Evolutionary conservation across 331 rosid species (phyloP).

Genomic region (Arachis monticola): DNA sequence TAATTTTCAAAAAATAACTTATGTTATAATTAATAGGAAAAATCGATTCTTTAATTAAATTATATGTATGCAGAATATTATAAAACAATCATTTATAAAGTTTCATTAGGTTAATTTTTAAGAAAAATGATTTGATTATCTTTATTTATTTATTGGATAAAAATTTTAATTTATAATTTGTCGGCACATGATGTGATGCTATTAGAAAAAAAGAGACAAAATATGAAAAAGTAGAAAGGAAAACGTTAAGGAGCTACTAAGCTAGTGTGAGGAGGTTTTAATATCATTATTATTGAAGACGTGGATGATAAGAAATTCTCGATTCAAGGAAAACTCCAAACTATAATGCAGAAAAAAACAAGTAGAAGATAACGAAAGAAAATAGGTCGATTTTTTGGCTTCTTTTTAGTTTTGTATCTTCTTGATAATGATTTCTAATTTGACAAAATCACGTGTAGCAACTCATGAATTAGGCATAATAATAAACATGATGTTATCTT

Average conservation of each 20-base stretch:
- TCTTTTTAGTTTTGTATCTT: conserved; percentile 8
- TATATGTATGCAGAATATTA: too few relatives aligned
- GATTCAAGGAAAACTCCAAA: conserved; percentile 27
- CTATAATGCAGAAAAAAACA: conserved; percentile 15
- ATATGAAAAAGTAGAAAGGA: not conserved
- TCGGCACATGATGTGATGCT: not conserved
- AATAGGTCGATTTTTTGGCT: not conserved
- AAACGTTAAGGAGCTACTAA: not conserved
- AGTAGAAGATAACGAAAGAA: not conserved
- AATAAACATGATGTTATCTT: not conserved
- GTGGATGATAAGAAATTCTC: conserved; percentile 11
- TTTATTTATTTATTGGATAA: not conserved
- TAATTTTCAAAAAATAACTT: too few relatives aligned
- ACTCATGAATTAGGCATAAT: not conserved
- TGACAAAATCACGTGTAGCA: conserved; percentile 2
- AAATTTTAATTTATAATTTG: not conserved
- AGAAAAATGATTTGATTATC: too few relatives aligned
- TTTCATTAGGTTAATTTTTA: too few relatives aligned
- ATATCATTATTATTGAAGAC: not conserved
- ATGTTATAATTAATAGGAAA: too few relatives aligned
- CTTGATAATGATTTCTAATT: conserved; percentile 23
- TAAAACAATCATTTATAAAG: too few relatives aligned
- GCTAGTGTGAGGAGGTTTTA: not conserved
- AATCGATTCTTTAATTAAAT: too few relatives aligned
- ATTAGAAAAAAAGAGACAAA: conserved; percentile 17